Evolutionary conservation across 2,329 filamentous ascomycete species (phyloP), one percentile per base, ranked within the genome.

Genomic region (Orbilia javanica): DNA sequence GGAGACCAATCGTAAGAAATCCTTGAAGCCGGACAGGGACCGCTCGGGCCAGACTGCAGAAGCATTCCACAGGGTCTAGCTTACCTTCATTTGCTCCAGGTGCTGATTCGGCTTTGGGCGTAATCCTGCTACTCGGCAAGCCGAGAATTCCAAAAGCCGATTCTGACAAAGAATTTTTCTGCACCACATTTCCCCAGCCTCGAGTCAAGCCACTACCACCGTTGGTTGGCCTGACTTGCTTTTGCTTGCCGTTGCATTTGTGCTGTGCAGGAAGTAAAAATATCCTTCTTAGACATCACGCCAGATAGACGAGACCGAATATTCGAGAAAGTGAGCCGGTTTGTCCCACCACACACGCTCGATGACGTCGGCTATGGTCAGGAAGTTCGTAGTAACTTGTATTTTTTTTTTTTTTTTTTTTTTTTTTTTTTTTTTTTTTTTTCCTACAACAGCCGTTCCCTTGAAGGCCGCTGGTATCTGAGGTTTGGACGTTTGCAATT

Each of bases 101-200:
- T 66, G 48, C 70, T 52, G 70, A 66, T 57, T 70, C 55, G 31
- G 65, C 22, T 25, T 11, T n/a, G n/a, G n/a, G 57, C 39, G n/a
- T 18, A n/a, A 18, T 18, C 39, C n/a, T 7, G 13, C 39, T n/a
- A 18, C 11, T 70, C 72, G 72, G 72, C 48, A 77, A 57, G 52
- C 66, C 72, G 66, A 70, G 18, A 62, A 50, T 50, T 50, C 62
- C 65, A 57, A 48, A 71, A 67, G 66, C 66, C 60, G 73, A 55
- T 39, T 65, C 44, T n/a, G 27, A 29, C 11, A 11, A 57, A 39
- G 15, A 18, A 39, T 42, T n/a, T n/a, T n/a, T n/a, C 34, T 4
- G 34, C 44, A 57, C 46, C 70, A 62, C 63, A 63, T 68, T n/a
- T 74, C 52, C n/a, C 36, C 29, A 74, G 52, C 70, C 53, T 48